Conservation (phyloP, 2,329 filamentous ascomycete genomes). For the Zasmidium citrigriseum region DNA sequence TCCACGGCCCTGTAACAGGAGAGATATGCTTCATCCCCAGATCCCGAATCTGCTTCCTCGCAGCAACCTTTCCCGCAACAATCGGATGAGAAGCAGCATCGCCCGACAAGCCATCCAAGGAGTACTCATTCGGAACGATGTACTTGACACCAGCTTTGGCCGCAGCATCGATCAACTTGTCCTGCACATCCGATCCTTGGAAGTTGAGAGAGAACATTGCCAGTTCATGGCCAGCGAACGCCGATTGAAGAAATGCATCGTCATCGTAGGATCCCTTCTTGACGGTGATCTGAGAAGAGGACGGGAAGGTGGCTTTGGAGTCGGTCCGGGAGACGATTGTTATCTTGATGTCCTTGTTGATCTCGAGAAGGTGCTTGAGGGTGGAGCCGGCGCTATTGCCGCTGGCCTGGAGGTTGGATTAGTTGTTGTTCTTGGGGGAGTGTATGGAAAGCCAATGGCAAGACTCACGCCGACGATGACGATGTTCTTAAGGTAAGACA, state of each 20-base stretch:
- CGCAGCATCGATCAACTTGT: slow-evolving; percentile 27
- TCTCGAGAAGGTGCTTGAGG: slow-evolving; percentile 33
- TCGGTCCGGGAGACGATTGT: slow-evolving; percentile 40
- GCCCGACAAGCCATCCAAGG: slow-evolving; percentile 20
- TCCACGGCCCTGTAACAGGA: slow-evolving; percentile 31
- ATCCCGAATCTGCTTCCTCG: slow-evolving; percentile 25
- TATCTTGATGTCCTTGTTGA: slow-evolving; percentile 30
- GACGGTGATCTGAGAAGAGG: slow-evolving; percentile 30
- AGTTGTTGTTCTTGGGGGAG: not conserved
- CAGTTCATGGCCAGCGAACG: slow-evolving; percentile 33
- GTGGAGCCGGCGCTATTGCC: slow-evolving; percentile 37
- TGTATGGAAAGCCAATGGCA: too few species aligned
- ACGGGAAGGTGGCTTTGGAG: slow-evolving; percentile 41
- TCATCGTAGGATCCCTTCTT: slow-evolving; percentile 30
- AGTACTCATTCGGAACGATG: slow-evolving; percentile 24
- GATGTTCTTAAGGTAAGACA: slow-evolving; percentile 1
- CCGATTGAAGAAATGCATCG: slow-evolving; percentile 18
- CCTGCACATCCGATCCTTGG: slow-evolving; percentile 11
- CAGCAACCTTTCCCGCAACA: slow-evolving; percentile 15
- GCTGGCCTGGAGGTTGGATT: slow-evolving; percentile 21
- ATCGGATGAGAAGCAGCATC: slow-evolving; percentile 6
- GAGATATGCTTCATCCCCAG: slow-evolving; percentile 15
- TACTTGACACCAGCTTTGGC: slow-evolving; percentile 30
- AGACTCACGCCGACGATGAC: slow-evolving; percentile 34
- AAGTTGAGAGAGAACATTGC: slow-evolving; percentile 35